A percentile compares a stretch with the other conserved stretches of the same genome.
Evolutionary conservation across 768 basidiomycete genomes (phyloP).

Genomic region (Coprinopsis strossmayeri): DNA sequence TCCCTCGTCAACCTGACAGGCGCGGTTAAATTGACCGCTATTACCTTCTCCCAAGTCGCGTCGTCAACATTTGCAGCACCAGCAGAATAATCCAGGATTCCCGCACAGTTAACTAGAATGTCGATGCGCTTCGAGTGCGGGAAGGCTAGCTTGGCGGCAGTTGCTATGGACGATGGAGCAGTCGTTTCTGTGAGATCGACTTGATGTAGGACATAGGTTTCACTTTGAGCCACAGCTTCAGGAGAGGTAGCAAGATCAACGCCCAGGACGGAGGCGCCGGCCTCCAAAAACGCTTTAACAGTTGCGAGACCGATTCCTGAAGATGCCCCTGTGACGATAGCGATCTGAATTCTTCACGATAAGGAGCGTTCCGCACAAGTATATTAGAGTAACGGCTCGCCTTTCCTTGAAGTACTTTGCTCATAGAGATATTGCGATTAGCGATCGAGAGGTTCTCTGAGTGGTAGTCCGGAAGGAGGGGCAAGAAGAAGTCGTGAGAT

Average conservation of each 20-base stretch:
- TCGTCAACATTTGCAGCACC: conserved; percentile 7
- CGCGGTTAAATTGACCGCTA: conserved; percentile 12
- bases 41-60: conserved; percentile 12
- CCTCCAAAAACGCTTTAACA: conserved; percentile 7
- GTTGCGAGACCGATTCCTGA: conserved; percentile 12
- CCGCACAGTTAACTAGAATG: conserved; percentile 13
- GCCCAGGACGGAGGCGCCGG: conserved; percentile 8
- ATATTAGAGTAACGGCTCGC: not conserved
- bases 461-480: too few relatives aligned
- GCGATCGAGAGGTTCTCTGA: too few relatives aligned
- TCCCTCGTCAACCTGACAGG: conserved; percentile 14
- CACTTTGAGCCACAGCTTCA: not conserved
- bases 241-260: conserved; percentile 10
- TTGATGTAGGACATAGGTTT: conserved; percentile 1
- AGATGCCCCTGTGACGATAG: conserved; percentile 6
- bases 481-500: too few relatives aligned
- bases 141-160: not conserved
- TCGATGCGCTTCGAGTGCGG: conserved; percentile 8
- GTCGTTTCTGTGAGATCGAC: conserved; percentile 1
- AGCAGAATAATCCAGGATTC: conserved; percentile 4
- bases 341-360: too few relatives aligned
- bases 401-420: conserved; percentile 1
- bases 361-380: not conserved
- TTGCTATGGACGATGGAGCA: conserved; percentile 9
- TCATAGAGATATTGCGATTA: not conserved